Percentiles rank a stretch among this genome's conserved stretches.
These are phyloP conservation scores for Cordyceps javanica DNA, from an alignment of 2,329 filamentous ascomycete species.

Conservation along the genomic window DNA sequence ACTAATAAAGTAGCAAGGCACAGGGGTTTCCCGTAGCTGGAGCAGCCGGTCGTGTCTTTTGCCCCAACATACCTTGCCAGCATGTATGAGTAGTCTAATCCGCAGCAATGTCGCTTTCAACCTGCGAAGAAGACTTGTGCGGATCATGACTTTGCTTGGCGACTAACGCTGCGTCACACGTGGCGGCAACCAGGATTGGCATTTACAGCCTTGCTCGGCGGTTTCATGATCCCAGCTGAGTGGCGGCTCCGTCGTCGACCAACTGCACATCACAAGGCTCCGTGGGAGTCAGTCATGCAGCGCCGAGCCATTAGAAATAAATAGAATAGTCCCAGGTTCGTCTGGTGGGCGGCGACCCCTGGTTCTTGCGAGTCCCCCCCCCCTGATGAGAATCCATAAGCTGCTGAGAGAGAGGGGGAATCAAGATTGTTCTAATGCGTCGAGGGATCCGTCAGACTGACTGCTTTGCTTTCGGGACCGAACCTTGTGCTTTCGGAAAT, in stretches of 20 bases:
- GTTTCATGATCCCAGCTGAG: slow-evolving; percentile 5
- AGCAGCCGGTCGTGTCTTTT: too few relatives aligned
- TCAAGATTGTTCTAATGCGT: not conserved
- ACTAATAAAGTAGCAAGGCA: too few relatives aligned
- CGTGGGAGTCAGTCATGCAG: too few relatives aligned
- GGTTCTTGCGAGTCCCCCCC: not conserved
- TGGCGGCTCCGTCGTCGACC: slow-evolving; percentile 5
- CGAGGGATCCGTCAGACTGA: not conserved
- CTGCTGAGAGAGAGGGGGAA: too few relatives aligned
- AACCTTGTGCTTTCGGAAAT: not conserved
- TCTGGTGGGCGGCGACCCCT: not conserved
- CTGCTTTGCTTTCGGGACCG: not conserved
- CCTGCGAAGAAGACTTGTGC: too few relatives aligned
- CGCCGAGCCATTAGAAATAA: too few relatives aligned
- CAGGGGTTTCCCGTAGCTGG: too few relatives aligned
- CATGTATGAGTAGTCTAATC: too few relatives aligned
- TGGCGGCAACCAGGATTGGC: slow-evolving; percentile 3
- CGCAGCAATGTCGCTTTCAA: too few relatives aligned
- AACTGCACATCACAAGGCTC: not conserved
- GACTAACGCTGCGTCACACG: not conserved
- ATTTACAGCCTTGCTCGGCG: not conserved
- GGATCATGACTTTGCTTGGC: too few relatives aligned
- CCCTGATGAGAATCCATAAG: not conserved
- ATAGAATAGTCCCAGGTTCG: not conserved
- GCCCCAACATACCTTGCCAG: too few relatives aligned